These are phyloP conservation scores for Colletotrichum sp. DNA, from an alignment of 2,329 filamentous ascomycete species.

Conservation along the genomic window DNA sequence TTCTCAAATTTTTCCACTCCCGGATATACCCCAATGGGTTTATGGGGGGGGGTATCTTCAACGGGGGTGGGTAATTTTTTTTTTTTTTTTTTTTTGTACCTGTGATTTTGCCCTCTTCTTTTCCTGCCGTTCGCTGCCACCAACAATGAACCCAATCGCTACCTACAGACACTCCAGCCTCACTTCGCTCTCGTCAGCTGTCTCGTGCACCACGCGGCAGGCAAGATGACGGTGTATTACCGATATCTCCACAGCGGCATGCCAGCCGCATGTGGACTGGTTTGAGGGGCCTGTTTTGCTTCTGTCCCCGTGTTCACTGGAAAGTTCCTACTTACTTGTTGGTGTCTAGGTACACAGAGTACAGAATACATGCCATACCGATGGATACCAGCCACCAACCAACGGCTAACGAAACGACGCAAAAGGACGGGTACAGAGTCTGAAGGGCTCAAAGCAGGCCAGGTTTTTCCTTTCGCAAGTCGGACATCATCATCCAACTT, in stretches of 20 bases:
- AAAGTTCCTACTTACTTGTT: neutral
- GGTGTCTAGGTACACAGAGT: neutral
- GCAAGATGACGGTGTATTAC: neutral
- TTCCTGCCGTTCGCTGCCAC: neutral
- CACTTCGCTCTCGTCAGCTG: neutral
- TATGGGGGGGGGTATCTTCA: too few relatives aligned
- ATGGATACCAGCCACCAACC: neutral
- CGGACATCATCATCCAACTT: constrained; percentile 17
- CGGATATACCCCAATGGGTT: too few relatives aligned
- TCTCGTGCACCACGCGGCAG: neutral
- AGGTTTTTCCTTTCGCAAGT: neutral
- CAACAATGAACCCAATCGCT: neutral
- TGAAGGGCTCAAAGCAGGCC: neutral
- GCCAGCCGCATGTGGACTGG: neutral
- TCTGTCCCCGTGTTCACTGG: neutral
- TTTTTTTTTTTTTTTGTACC: neutral
- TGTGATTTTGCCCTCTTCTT: neutral
- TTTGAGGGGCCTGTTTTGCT: neutral
- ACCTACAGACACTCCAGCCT: neutral
- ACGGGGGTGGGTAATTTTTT: neutral
- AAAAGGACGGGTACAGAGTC: neutral
- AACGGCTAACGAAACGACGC: neutral
- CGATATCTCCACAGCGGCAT: neutral
- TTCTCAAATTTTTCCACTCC: too few relatives aligned
- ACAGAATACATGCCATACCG: neutral